Evolutionary conservation across 2,329 filamentous ascomycete species (phyloP).

Genomic region (Paecilomyces sp.): DNA sequence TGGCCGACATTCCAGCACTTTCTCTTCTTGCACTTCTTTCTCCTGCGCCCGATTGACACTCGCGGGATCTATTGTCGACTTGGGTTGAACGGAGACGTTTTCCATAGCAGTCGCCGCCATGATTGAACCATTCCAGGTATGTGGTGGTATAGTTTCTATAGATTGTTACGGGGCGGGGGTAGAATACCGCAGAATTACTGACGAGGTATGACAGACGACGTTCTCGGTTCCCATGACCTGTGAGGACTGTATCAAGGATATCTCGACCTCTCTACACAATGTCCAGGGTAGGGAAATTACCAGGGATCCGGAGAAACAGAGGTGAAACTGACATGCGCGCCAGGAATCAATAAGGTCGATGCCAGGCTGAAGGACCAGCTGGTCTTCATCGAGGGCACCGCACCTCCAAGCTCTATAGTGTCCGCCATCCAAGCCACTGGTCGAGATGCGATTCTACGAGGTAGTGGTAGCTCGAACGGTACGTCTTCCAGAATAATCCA

Average conservation of each 20-base stretch:
- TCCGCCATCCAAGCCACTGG: conserved; percentile 82
- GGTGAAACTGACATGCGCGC: conserved; percentile 3
- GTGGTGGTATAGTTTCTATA: conserved; percentile 4
- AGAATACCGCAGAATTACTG: conserved; percentile 8
- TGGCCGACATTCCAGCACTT: conserved; percentile 2
- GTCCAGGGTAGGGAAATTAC: conserved; percentile 49
- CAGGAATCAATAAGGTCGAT: conserved; percentile 75
- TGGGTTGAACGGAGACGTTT: neutral
- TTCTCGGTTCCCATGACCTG: conserved; percentile 94
- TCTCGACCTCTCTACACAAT: conserved; percentile 70
- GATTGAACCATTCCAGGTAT: conserved; percentile 42
- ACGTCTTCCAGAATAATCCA: conserved; percentile 11
- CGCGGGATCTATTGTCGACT: neutral
- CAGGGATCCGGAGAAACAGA: neutral
- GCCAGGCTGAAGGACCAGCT: conserved; percentile 77
- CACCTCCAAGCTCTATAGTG: conserved; percentile 83
- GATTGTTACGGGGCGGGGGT: neutral
- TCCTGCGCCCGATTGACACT: neutral
- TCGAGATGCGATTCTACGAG: conserved; percentile 87
- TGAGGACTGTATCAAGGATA: conserved; percentile 77
- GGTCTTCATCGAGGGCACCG: conserved; percentile 78
- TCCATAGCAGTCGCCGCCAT: conserved; percentile 17
- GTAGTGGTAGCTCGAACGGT: conserved; percentile 81
- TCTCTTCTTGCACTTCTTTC: conserved; percentile 1
- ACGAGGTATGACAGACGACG: conserved; percentile 57